These are phyloP conservation scores for Ogataea nonfermentans DNA, from an alignment of 805 yeast genomes.

Conservation along the genomic window DNA sequence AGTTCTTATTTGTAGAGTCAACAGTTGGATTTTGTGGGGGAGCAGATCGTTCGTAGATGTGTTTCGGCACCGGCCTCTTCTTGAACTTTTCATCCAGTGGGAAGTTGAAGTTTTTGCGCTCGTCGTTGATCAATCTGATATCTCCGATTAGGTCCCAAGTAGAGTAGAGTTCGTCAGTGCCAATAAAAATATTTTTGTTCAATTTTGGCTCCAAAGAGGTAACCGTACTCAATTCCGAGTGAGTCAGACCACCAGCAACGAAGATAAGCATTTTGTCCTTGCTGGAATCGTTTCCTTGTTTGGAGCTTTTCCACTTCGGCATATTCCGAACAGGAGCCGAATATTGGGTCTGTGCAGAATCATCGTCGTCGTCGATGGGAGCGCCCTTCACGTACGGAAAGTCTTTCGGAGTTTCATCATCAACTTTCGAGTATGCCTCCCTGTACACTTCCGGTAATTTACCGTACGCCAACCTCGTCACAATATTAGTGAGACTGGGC, in stretches of 20 bases:
- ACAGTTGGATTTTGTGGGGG: slow-evolving; percentile 3
- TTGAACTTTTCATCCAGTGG: slow-evolving; percentile 23
- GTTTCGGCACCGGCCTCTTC: slow-evolving; percentile 22
- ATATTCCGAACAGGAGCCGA: slow-evolving; percentile 24
- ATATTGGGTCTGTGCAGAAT: slow-evolving; percentile 11
- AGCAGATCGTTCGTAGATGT: slow-evolving; percentile 22
- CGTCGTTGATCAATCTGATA: slow-evolving; percentile 30
- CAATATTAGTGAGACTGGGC: slow-evolving; percentile 30
- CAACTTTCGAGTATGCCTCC: slow-evolving; percentile 14
- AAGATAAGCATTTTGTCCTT: slow-evolving; percentile 76
- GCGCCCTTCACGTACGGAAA: slow-evolving; percentile 46
- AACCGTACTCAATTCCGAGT: slow-evolving; percentile 73
- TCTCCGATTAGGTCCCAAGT: slow-evolving; percentile 35
- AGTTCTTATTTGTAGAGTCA: not conserved
- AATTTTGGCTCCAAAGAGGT: slow-evolving; percentile 63
- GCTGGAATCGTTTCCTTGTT: slow-evolving; percentile 20
- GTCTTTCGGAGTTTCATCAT: slow-evolving; percentile 47
- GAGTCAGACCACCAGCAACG: slow-evolving; percentile 87
- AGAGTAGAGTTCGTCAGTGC: slow-evolving; percentile 71
- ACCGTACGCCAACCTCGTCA: slow-evolving; percentile 26
- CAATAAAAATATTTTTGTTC: slow-evolving; percentile 75
- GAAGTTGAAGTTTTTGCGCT: slow-evolving; percentile 24
- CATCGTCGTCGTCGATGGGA: slow-evolving; percentile 27
- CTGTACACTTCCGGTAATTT: slow-evolving; percentile 30
- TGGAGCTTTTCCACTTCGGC: slow-evolving; percentile 33